Conservation (phyloP, 192 early-diverging fungal species). For the Spinellus fusiger region DNA sequence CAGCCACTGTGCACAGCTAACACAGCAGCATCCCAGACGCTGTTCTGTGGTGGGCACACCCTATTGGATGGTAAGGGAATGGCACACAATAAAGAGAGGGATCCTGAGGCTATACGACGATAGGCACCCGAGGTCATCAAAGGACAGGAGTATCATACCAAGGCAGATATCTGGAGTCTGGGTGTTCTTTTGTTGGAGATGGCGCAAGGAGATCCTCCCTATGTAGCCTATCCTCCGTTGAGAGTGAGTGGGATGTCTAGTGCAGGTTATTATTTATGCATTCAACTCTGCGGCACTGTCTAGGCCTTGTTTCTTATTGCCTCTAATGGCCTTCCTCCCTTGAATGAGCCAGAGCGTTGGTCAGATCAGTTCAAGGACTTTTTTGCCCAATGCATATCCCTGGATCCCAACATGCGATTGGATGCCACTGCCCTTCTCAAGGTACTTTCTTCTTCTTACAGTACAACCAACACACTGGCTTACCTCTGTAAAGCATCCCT, state of each 20-base stretch:
- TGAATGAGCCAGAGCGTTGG: slow-evolving; percentile 73
- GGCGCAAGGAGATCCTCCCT: slow-evolving; percentile 94
- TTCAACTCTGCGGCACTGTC: slow-evolving; percentile 7
- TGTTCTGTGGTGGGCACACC: slow-evolving; percentile 87
- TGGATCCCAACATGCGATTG: slow-evolving; percentile 66
- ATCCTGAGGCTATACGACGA: not conserved
- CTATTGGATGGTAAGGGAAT: slow-evolving; percentile 79
- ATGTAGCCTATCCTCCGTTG: slow-evolving; percentile 79
- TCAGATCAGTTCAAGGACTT: slow-evolving; percentile 76
- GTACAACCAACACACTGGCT: slow-evolving; percentile 46
- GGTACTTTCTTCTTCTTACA: slow-evolving; percentile 60
- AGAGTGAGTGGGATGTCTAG: slow-evolving; percentile 39
- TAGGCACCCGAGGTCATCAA: slow-evolving; percentile 89
- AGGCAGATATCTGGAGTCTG: slow-evolving; percentile 92
- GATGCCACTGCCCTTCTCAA: slow-evolving; percentile 67
- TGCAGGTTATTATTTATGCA: too few species aligned
- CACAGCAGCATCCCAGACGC: slow-evolving; percentile 72
- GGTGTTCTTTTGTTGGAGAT: slow-evolving; percentile 94
- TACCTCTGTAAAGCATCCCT: slow-evolving; percentile 33
- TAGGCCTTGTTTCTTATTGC: slow-evolving; percentile 85
- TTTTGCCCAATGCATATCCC: slow-evolving; percentile 61
- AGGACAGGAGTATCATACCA: slow-evolving; percentile 83
- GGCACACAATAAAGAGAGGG: not conserved
- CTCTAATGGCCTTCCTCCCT: slow-evolving; percentile 78
- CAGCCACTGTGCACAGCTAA: slow-evolving; percentile 90